Base-by-base conservation (phyloP, 2,329 filamentous ascomycete species). In the Fusarium albidum region DNA sequence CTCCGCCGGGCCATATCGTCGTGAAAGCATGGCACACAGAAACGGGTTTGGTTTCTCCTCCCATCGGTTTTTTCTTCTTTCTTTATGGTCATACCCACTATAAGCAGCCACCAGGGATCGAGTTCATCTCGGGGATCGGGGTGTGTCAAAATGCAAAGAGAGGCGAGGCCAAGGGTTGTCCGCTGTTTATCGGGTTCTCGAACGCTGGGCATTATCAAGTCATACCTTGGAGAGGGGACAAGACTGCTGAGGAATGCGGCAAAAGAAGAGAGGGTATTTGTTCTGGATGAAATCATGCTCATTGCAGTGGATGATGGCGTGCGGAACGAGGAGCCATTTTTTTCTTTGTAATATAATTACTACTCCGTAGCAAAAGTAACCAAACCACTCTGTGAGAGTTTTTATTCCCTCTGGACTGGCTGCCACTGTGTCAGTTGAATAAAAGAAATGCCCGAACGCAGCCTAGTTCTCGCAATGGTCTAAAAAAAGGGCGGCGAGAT, bases 281-380 rank as follows among this genome's bases (percentile, higher is more conserved):
- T 52, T 50, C 45, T 44, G 47, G 9, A 25, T 21, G 39, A 31
- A 52, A 59, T 59, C 55, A 59, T 59, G 55, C 55, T 60, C 52
- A 60, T 57, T 45, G 47, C 29, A 38, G 57, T 49, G 43, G 52
- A 56, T 28, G 56, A 60, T 60, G 56, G 57, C 57, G 57, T 56
- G 47, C 56, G 46, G 41, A 57, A 52, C 42, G 47, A 58, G 45
- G 35, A 15, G 53, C 52, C 52, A 42, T 45, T n/a, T 55, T 39
- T n/a, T n/a, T n/a, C n/a, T n/a, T n/a, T n/a, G n/a, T n/a, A n/a
- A n/a, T n/a, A n/a, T n/a, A n/a, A n/a, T n/a, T n/a, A n/a, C n/a
- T n/a, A n/a, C n/a, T n/a, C 40, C 31, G 49, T 46, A 60, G 43
- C 57, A 61, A 58, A 58, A 61, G 57, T 58, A 61, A 61, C 57